Conservation (phyloP, 257 asterid genomes). For the Rhazya stricta region DNA sequence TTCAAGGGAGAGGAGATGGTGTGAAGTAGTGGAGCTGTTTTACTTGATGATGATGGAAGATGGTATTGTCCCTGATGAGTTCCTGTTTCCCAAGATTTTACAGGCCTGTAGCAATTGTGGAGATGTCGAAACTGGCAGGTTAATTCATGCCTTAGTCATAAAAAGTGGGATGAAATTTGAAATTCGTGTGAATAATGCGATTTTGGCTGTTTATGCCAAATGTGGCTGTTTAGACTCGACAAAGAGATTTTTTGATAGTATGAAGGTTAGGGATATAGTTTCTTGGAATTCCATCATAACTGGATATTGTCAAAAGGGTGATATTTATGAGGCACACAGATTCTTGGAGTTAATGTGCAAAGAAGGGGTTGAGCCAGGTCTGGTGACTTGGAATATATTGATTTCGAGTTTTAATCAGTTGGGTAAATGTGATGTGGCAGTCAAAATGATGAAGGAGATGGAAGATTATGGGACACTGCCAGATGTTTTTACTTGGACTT, state of each 20-base stretch:
- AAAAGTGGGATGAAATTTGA: constrained; percentile 39
- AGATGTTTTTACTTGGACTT: constrained; percentile 76
- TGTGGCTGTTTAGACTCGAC: constrained; percentile 51
- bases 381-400: constrained; percentile 68
- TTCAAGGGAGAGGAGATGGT: constrained; percentile 66
- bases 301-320: constrained; percentile 54
- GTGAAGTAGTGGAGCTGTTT: constrained; percentile 57
- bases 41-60: constrained; percentile 51
- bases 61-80: constrained; percentile 50
- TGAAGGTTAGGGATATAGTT: constrained; percentile 49
- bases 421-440: constrained; percentile 57
- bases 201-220: constrained; percentile 67
- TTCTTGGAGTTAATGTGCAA: constrained; percentile 48
- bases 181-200: constrained; percentile 58
- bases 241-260: constrained; percentile 41
- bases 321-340: constrained; percentile 40
- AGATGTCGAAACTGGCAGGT: constrained; percentile 55
- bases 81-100: constrained; percentile 64
- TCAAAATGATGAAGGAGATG: constrained; percentile 64
- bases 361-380: constrained; percentile 50
- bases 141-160: constrained; percentile 54
- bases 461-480: constrained; percentile 41
- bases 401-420: constrained; percentile 51
- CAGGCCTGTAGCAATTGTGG: constrained; percentile 67
- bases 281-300: constrained; percentile 76